phyloP scores from a whole-genome alignment of 352 stramenopile genomes.

The Phytophthora megakarya region DNA sequence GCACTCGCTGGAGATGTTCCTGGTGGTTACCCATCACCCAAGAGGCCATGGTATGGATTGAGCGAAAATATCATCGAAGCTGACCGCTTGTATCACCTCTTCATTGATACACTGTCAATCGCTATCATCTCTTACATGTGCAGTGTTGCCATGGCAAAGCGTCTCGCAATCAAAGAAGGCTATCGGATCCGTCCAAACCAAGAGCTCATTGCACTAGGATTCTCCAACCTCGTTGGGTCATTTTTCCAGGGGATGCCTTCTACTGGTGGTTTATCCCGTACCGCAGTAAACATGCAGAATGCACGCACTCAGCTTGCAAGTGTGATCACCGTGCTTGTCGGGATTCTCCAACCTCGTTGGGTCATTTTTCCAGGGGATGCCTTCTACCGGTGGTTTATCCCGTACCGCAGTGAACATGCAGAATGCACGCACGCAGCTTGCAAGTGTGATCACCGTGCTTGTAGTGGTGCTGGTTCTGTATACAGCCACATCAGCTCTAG shows the following conservation, averaged over 20 bases:
- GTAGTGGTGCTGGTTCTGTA: slow-evolving; percentile 91
- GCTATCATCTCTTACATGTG: slow-evolving; percentile 93
- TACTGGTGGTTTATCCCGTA: slow-evolving; percentile 89
- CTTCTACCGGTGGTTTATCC: slow-evolving; percentile 89
- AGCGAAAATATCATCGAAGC: slow-evolving; percentile 52
- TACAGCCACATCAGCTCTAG: slow-evolving; percentile 87
- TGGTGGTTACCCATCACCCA: slow-evolving; percentile 59
- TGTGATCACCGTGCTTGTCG: slow-evolving; percentile 89
- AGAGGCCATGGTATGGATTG: slow-evolving; percentile 53
- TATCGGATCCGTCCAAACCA: slow-evolving; percentile 86
- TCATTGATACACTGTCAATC: slow-evolving; percentile 81
- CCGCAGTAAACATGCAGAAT: slow-evolving; percentile 91
- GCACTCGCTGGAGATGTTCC: slow-evolving; percentile 81
- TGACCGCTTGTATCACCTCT: slow-evolving; percentile 59
- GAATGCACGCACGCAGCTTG: slow-evolving; percentile 86
- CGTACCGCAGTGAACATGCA: slow-evolving; percentile 93
- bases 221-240: slow-evolving; percentile 87
- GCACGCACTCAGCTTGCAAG: slow-evolving; percentile 88
- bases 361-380: slow-evolving; percentile 91
- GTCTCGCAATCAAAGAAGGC: slow-evolving; percentile 78
- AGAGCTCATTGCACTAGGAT: slow-evolving; percentile 91
- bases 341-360: too few relatives aligned
- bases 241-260: slow-evolving; percentile 92
- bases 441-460: slow-evolving; percentile 86
- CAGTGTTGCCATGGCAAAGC: slow-evolving; percentile 89